phyloP scores from a whole-genome alignment of 2,329 filamentous ascomycete genomes.

The Zasmidium cellare region DNA sequence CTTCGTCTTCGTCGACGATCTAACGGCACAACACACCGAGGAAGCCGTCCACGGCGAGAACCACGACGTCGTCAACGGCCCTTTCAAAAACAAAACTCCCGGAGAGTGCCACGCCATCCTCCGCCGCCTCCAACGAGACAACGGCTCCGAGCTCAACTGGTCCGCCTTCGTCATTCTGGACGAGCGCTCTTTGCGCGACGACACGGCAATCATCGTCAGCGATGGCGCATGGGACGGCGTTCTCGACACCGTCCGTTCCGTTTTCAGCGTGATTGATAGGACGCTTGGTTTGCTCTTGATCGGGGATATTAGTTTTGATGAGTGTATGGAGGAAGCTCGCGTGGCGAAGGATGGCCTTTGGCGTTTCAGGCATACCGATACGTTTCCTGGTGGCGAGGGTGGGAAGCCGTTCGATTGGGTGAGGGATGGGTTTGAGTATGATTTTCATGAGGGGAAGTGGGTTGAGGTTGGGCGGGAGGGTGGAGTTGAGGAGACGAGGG shows the following conservation, averaged over 20 bases:
- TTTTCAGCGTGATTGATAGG: neutral
- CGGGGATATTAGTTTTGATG: neutral
- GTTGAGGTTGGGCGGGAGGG: neutral
- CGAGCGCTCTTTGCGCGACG: neutral
- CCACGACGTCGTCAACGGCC: neutral
- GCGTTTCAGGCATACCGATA: neutral
- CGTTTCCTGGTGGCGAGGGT: too few species aligned
- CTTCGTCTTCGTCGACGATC: too few species aligned
- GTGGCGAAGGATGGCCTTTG: neutral
- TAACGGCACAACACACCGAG: neutral
- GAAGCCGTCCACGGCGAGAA: neutral
- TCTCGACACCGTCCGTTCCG: neutral
- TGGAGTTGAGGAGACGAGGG: neutral
- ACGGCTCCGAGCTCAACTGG: neutral
- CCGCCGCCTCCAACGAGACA: neutral
- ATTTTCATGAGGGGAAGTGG: neutral
- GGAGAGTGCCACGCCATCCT: neutral
- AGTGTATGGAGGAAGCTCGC: neutral
- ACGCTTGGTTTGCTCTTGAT: neutral
- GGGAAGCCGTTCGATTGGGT: neutral
- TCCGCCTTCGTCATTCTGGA: neutral
- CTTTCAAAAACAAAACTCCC: neutral
- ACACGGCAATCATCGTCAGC: neutral
- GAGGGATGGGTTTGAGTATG: neutral
- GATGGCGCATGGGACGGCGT: neutral